Evolutionary conservation across 2,329 filamentous ascomycete genomes (phyloP).

Genomic region (Immersiporthe knoxdaviesiana): DNA sequence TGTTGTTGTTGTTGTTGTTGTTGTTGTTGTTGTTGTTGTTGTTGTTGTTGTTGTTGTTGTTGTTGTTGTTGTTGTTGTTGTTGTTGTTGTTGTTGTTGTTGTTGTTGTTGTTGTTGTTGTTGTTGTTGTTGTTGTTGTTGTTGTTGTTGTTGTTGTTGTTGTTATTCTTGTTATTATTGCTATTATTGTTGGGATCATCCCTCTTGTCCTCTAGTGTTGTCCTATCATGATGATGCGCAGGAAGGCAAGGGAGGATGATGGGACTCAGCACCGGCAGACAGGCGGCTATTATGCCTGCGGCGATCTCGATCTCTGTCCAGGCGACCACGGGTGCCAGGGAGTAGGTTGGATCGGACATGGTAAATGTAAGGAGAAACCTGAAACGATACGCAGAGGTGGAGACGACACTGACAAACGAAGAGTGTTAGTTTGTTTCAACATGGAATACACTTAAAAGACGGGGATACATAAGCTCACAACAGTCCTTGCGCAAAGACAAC

Average conservation of each 20-base stretch:
- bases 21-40: no score
- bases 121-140: no score
- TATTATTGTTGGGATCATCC: slow-evolving; percentile 37
- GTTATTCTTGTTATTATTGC: no score
- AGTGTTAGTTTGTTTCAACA: neutral
- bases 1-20: no score
- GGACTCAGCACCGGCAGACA: slow-evolving; percentile 57
- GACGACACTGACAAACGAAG: slow-evolving; percentile 42
- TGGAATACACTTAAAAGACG: neutral
- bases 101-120: no score
- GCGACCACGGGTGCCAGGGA: slow-evolving; percentile 49
- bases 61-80: no score
- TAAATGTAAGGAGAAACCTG: slow-evolving; percentile 50
- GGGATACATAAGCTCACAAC: slow-evolving; percentile 41
- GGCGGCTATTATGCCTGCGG: slow-evolving; percentile 55
- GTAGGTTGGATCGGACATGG: slow-evolving; percentile 46
- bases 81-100: no score
- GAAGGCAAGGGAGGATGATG: slow-evolving; percentile 41
- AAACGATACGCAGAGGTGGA: slow-evolving; percentile 54
- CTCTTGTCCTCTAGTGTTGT: slow-evolving; percentile 34
- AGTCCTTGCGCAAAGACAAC: slow-evolving; percentile 49
- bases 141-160: no score
- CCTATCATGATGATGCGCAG: slow-evolving; percentile 32
- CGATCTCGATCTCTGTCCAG: slow-evolving; percentile 54
- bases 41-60: no score